Percentiles rank a stretch among this genome's conserved stretches.
Evolutionary conservation across 2,329 filamentous ascomycete genomes (phyloP).

Genomic region (Cladosporium sp.): DNA sequence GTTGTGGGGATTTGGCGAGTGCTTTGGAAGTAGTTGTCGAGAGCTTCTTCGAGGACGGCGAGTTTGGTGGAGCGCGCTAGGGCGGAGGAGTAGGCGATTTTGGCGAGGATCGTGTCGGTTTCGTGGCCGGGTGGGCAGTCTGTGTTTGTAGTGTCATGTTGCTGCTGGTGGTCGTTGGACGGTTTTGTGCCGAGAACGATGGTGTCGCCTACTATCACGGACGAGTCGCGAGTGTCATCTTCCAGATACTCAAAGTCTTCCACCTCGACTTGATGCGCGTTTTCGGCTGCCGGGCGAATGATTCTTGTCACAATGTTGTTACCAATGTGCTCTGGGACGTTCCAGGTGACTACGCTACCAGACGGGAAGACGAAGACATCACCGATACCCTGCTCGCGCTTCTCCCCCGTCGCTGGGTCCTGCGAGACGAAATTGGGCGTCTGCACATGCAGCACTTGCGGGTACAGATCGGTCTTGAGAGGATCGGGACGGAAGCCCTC

Average conservation of each 20-base stretch:
- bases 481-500: conserved; percentile 65
- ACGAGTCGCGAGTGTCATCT: conserved; percentile 70
- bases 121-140: conserved; percentile 13
- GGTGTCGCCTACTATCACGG: conserved; percentile 79
- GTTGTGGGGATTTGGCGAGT: conserved; percentile 79
- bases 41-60: conserved; percentile 80
- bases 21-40: conserved; percentile 82
- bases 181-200: conserved; percentile 81
- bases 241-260: conserved; percentile 87
- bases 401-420: conserved; percentile 48
- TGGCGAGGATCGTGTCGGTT: conserved; percentile 72
- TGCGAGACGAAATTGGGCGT: conserved; percentile 42
- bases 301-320: conserved; percentile 68
- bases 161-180: conserved; percentile 17
- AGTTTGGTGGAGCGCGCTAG: conserved; percentile 91
- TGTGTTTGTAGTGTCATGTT: background rate
- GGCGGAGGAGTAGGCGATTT: conserved; percentile 94
- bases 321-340: conserved; percentile 73
- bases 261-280: conserved; percentile 75
- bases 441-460: conserved; percentile 64
- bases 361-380: conserved; percentile 97
- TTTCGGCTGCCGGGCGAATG: conserved; percentile 73
- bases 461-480: conserved; percentile 60
- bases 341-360: conserved; percentile 91
- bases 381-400: conserved; percentile 47